phyloP scores from a whole-genome alignment of 2,329 filamentous ascomycete genomes.

The Neofusicoccum sp. region DNA sequence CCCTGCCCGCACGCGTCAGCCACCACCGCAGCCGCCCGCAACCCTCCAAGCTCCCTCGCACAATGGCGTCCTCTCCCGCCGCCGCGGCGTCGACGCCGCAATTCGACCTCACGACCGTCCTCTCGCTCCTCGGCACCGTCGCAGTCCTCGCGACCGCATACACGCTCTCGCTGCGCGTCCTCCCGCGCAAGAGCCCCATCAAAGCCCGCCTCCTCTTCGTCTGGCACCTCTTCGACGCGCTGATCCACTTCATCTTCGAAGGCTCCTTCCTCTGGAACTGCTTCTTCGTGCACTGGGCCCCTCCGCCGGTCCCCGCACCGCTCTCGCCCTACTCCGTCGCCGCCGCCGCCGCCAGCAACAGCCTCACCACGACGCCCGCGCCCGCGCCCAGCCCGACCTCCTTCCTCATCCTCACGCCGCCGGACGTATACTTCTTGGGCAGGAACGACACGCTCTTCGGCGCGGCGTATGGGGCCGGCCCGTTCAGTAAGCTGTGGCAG shows the following conservation, averaged over 20 bases:
- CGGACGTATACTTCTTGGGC: conserved; percentile 57
- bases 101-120: conserved; percentile 54
- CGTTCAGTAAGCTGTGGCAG: conserved; percentile 62
- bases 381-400: conserved; percentile 28
- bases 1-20: conserved; percentile 18
- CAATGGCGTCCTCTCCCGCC: conserved; percentile 60
- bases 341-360: conserved; percentile 31
- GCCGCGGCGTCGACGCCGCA: conserved; percentile 45
- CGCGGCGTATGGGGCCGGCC: conserved; percentile 57
- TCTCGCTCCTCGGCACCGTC: conserved; percentile 58
- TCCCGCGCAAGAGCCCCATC: conserved; percentile 57
- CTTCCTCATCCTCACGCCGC: conserved; percentile 45
- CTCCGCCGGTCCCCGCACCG: conserved; percentile 36
- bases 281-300: conserved; percentile 69
- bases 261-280: conserved; percentile 91
- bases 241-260: conserved; percentile 90
- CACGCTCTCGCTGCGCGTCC: conserved; percentile 49
- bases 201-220: conserved; percentile 79
- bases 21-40: conserved; percentile 19
- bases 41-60: conserved; percentile 39
- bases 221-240: conserved; percentile 91
- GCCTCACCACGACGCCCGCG: conserved; percentile 23
- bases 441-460: conserved; percentile 60
- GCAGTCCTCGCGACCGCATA: conserved; percentile 59
- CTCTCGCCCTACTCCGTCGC: conserved; percentile 8